Base-by-base conservation (phyloP, 2,329 filamentous ascomycete genomes). In the Pyricularia grisea region DNA sequence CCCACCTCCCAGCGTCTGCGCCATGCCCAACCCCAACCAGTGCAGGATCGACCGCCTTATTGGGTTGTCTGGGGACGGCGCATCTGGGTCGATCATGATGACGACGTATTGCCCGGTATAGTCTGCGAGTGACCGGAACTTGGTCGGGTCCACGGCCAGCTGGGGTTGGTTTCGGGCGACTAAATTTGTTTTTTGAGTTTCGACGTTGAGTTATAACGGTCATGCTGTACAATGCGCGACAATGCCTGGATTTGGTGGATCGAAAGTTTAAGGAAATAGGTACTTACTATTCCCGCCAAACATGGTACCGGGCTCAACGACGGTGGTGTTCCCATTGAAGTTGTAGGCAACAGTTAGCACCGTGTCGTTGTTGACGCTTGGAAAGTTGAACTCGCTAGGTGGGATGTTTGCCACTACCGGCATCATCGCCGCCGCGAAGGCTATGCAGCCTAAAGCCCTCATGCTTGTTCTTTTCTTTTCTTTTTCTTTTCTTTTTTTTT, bases 81-180 rank as follows among this genome's bases (percentile, higher is more conserved):
- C 66, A n/a, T 70, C 68, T 25, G 66, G 68, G 68, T 69, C 69
- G 65, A 68, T 50, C 68, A 70, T 69, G 4, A 70, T 65, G 11
- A 69, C 30, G 4, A 66, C 36, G 61, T 69, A 70, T 30, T 67
- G 58, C 68, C 69, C 68, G 28, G 11, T 25, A 30, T 69, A 70
- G 14, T 23, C 27, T 36, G 68, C 69, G 42, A 69, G 42, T 36
- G 68, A 69, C 12, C 50, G 68, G 30, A 61, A 70, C 2, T 20
- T 67, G 2, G 27, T 17, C 7, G 68, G 28, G 66, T 69, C 68
- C 17, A 69, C 58, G 30, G 68, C 60, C n/a, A 69, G 42, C 7
- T 33, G 17, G 2, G 69, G 69, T 61, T 70, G 68, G n/a, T 31
- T n/a, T 14, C 67, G 58, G 12, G 69, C 66, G 33, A 70, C 68